Base-by-base conservation (phyloP, 2,329 filamentous ascomycete genomes). In the Myrmaecium sp. region DNA sequence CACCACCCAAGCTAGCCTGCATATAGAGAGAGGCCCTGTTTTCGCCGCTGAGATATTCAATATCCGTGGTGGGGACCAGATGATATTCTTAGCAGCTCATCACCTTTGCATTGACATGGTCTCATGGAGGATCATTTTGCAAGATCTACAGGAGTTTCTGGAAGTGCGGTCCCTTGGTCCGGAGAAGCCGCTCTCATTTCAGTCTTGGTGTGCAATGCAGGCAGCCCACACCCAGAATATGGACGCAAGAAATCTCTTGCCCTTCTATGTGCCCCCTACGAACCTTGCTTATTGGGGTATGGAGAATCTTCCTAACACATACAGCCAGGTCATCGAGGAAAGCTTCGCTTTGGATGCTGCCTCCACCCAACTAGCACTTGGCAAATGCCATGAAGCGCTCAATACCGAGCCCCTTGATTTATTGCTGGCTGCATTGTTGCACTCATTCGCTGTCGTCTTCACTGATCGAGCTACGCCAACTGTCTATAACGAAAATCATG, bases 391-490 rank as follows among this genome's bases (percentile, higher is more conserved):
- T 26, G 44, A 51, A 6, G 56, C 58, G 2, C 54, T 69, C 32
- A 53, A 57, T 25, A 67, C 63, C 0, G 62, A 70, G 22, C 46
- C 57, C 0, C 55, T 60, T 5, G 65, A 70, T 34, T 54, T 70
- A 3, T 61, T 68, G 34, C 43, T 70, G 4, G 57, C 67, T 2
- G 57, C 63, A 0, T 47, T 71, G 4, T 40, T 68, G 3, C 55
- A 69, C 5, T 66, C 67, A 0, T 73, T 72, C 40, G 50, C 55
- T 2, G 60, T 62, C 30, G 58, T 58, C 0, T 73, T 74, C 31
- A 51, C 57, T 9, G 63, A 70, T 27, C 55, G 67, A 11, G 33
- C 37, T 0, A 43, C 53, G 0, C 68, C 67, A 0, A 58, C 60
- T 1, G 37, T 72, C 1, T 73, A 46, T 31, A 46, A 40, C 24